Percentiles rank a stretch among this genome's conserved stretches.
phyloP scores from a whole-genome alignment of 805 yeast genomes.

The Wickerhamomyces silvicola region DNA sequence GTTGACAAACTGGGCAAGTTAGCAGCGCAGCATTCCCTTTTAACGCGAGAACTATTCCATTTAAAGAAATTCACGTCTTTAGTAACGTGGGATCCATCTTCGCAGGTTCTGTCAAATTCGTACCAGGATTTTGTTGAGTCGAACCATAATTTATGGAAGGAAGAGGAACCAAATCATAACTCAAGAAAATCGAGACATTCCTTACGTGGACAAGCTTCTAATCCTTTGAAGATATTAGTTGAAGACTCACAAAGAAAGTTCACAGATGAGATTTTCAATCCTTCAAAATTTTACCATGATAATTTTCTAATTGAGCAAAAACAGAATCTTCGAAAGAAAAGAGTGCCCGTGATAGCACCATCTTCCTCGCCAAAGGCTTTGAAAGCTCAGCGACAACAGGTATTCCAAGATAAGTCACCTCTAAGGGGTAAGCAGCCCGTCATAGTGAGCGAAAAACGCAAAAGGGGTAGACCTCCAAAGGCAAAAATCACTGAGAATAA shows the following conservation, averaged over 20 bases:
- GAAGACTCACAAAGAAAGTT: slow-evolving; percentile 10
- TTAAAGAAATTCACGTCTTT: slow-evolving; percentile 54
- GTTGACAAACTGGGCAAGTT: slow-evolving; percentile 36
- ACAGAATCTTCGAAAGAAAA: slow-evolving; percentile 1
- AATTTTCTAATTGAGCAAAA: slow-evolving; percentile 10
- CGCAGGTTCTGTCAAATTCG: slow-evolving; percentile 29
- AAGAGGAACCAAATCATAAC: slow-evolving; percentile 1
- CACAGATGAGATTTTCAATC: slow-evolving; percentile 13
- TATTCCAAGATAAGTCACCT: neutral
- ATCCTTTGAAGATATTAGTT: slow-evolving; percentile 14
- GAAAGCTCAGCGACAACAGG: neutral
- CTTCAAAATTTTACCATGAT: slow-evolving; percentile 17
- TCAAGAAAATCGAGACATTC: slow-evolving; percentile 19
- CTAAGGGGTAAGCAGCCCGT: too few relatives aligned
- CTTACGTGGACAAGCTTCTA: slow-evolving; percentile 6
- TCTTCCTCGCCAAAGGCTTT: slow-evolving; percentile 3
- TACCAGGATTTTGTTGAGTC: slow-evolving; percentile 26
- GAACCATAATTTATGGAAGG: slow-evolving; percentile 23
- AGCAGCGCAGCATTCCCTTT: slow-evolving; percentile 38
- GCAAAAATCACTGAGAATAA: too few relatives aligned
- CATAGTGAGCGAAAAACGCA: too few relatives aligned
- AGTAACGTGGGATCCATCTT: slow-evolving; percentile 54
- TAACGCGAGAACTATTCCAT: slow-evolving; percentile 59
- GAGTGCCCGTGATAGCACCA: slow-evolving; percentile 1
- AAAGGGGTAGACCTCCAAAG: too few relatives aligned